Conservation (phyloP, 192 early-diverging fungal genomes). For the Jimgerdemannia lactiflua region DNA sequence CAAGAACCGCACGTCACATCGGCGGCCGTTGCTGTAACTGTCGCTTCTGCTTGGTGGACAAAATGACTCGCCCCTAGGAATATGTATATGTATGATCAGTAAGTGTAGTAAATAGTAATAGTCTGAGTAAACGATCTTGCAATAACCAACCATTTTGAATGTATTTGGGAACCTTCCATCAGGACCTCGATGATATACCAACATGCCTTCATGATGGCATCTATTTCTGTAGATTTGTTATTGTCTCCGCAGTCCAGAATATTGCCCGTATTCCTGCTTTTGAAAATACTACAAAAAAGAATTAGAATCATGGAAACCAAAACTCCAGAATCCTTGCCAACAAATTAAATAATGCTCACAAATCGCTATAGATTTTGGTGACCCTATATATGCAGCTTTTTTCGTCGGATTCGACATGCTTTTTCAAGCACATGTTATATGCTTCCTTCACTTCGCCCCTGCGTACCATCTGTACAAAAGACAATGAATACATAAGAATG, state of each 20-base stretch:
- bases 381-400: constrained; percentile 17
- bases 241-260: constrained; percentile 7
- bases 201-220: constrained; percentile 18
- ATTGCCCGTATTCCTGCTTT: constrained; percentile 12
- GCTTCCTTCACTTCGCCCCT: not conserved
- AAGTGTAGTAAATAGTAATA: constrained; percentile 7
- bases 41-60: constrained; percentile 8
- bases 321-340: constrained; percentile 11
- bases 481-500: constrained; percentile 7
- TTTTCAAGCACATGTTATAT: constrained; percentile 13
- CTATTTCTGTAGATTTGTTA: constrained; percentile 13
- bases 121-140: constrained; percentile 9
- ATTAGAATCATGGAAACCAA: constrained; percentile 3
- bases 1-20: constrained; percentile 17
- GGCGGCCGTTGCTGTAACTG: constrained; percentile 12
- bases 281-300: constrained; percentile 13
- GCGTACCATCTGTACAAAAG: constrained; percentile 14
- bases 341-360: constrained; percentile 15
- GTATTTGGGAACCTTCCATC: constrained; percentile 4
- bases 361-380: constrained; percentile 17
- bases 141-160: constrained; percentile 22
- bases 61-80: constrained; percentile 11
- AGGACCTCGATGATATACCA: constrained; percentile 18
- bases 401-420: constrained; percentile 6
- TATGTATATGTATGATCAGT: constrained; percentile 11